Evolutionary conservation across 305 asterid genomes (phyloP).

Genomic region (Lippia alba): DNA sequence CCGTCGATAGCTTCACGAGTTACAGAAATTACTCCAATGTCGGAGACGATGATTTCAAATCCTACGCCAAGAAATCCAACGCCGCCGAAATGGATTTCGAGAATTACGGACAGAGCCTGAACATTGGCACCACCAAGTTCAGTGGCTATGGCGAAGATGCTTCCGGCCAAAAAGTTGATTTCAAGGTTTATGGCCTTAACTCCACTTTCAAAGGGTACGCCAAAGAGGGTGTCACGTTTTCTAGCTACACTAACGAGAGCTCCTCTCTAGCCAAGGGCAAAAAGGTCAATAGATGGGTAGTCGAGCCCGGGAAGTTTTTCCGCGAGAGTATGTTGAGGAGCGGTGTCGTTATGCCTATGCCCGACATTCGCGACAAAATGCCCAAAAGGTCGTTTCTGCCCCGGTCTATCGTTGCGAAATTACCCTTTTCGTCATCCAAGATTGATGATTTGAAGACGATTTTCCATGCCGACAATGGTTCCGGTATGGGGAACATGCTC

Average conservation of each 20-base stretch:
- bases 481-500: conserved; percentile 56
- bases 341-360: conserved; percentile 75
- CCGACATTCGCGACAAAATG: conserved; percentile 82
- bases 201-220: conserved; percentile 67
- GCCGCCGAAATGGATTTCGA: conserved; percentile 48
- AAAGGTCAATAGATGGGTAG: conserved; percentile 43
- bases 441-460: conserved; percentile 46
- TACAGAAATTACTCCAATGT: conserved; percentile 73
- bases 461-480: conserved; percentile 60
- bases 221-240: conserved; percentile 50
- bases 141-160: conserved; percentile 59
- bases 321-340: conserved; percentile 63
- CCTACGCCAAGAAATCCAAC: conserved; percentile 64
- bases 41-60: conserved; percentile 67
- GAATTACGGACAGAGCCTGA: conserved; percentile 70
- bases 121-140: conserved; percentile 74
- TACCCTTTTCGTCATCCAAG: conserved; percentile 75
- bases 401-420: conserved; percentile 60
- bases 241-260: conserved; percentile 54
- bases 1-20: conserved; percentile 51
- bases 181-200: conserved; percentile 64
- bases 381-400: conserved; percentile 90
- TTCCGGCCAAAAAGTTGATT: conserved; percentile 38
- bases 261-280: conserved; percentile 29
- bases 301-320: conserved; percentile 85